Evolutionary conservation across 192 early-diverging fungal species (phyloP).

Genomic region (Umbelopsis sp.): DNA sequence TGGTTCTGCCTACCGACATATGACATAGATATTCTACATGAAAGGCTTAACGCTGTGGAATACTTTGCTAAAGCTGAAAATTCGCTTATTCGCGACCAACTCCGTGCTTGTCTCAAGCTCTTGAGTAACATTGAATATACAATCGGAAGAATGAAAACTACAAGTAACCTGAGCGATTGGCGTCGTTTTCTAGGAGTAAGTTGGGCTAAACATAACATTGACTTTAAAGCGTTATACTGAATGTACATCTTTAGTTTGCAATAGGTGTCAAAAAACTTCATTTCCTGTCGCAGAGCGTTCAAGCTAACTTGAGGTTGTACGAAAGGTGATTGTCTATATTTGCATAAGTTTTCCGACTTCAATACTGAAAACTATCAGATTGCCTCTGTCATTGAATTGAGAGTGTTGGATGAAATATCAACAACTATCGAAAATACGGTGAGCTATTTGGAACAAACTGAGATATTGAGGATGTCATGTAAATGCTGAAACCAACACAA

Average conservation of each 20-base stretch:
- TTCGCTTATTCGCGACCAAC: slow-evolving; percentile 38
- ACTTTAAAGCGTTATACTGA: neutral
- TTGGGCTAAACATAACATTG: neutral
- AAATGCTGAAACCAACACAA: neutral
- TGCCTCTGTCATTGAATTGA: slow-evolving; percentile 35
- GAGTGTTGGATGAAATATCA: slow-evolving; percentile 54
- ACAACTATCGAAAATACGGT: slow-evolving; percentile 61
- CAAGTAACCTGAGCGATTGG: slow-evolving; percentile 58
- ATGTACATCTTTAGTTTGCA: slow-evolving; percentile 54
- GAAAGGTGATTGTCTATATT: slow-evolving; percentile 20
- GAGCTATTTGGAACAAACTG: neutral
- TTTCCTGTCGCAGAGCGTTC: slow-evolving; percentile 25
- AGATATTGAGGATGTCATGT: neutral
- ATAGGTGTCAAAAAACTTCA: slow-evolving; percentile 52
- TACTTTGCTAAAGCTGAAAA: slow-evolving; percentile 53
- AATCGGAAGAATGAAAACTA: slow-evolving; percentile 46
- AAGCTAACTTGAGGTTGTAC: slow-evolving; percentile 19
- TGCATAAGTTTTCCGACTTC: neutral
- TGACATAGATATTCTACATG: slow-evolving; percentile 45
- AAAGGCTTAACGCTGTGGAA: slow-evolving; percentile 59
- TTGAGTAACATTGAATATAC: slow-evolving; percentile 53
- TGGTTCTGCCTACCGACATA: slow-evolving; percentile 71
- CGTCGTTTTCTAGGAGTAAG: slow-evolving; percentile 58
- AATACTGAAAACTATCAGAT: neutral
- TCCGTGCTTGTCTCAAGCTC: slow-evolving; percentile 45